Evolutionary conservation across 768 basidiomycete genomes (phyloP).

Genomic region (Hemileccinum impolitum): DNA sequence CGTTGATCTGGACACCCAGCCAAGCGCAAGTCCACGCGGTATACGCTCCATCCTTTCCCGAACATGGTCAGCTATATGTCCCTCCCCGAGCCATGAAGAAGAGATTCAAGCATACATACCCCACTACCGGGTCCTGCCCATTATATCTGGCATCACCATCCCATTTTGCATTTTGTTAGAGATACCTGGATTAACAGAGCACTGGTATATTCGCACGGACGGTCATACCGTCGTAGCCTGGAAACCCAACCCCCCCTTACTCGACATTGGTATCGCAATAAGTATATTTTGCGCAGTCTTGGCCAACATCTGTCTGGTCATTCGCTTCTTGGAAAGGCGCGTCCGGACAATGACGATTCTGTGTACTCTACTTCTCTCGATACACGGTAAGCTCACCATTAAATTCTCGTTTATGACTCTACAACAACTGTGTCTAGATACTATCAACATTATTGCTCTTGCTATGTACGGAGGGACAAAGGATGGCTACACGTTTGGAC

Average conservation of each 20-base stretch:
- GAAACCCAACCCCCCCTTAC: slow-evolving; percentile 50
- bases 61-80: slow-evolving; percentile 11
- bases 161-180: slow-evolving; percentile 81
- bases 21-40: not conserved
- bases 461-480: slow-evolving; percentile 58
- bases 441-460: slow-evolving; percentile 62
- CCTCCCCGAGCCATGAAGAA: slow-evolving; percentile 22
- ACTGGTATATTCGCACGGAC: slow-evolving; percentile 65
- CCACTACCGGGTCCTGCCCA: slow-evolving; percentile 60
- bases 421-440: slow-evolving; percentile 40
- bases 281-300: slow-evolving; percentile 66
- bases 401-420: not conserved
- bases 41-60: slow-evolving; percentile 2
- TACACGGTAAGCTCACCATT: slow-evolving; percentile 56
- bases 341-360: slow-evolving; percentile 61
- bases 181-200: slow-evolving; percentile 74
- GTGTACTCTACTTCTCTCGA: slow-evolving; percentile 59
- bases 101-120: slow-evolving; percentile 40
- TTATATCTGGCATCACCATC: slow-evolving; percentile 63
- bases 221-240: slow-evolving; percentile 39
- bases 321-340: slow-evolving; percentile 68
- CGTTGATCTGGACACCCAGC: slow-evolving; percentile 1
- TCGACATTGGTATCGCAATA: slow-evolving; percentile 59
- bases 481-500: slow-evolving; percentile 68
- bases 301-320: slow-evolving; percentile 65